Evolutionary conservation across 768 basidiomycete species (phyloP), one percentile per base, ranked within the genome.

Genomic region (Mrakia hoshinonis): DNA sequence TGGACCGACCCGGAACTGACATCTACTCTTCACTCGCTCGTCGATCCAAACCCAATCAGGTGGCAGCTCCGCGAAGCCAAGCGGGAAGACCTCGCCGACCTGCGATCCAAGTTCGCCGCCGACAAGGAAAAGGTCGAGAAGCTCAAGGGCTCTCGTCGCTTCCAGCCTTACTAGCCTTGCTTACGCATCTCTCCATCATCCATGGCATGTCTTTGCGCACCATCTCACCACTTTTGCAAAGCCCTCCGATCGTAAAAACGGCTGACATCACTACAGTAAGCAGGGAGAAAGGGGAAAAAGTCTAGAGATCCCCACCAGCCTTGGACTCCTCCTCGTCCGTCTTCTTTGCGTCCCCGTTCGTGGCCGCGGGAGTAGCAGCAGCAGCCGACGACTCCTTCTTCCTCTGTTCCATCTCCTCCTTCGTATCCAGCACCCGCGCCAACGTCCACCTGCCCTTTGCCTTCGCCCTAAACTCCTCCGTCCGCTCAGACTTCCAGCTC

Each of bases 111-210:
- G 76, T 95, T 92, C 84, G 91, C 93, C 76, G 86, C 86, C 75
- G 92, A 95, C 84, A 92, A 91, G 81, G 86, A 85, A 10, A 90
- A 88, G 77, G 86, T 92, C 47, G 88, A 88, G 77, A 86, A 87
- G 75, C 82, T 91, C 75, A 91, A 89, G 79, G 85, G 86, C 55
- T 86, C 88, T 29, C 85, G 87, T 75, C 84, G 86, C 66, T 95
- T 92, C 85, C 93, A 86, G 77, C 92, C 92, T 18, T 96, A 96
- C 79, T 95, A 66, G 48, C 18, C 64, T 22, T n/a, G 11, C 26
- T 68, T 65, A 11, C 73, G 74, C 20, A 73, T 38, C 39, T 18
- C 18, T 34, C 43, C 47, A 48, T 6, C 15, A 43, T 43, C 15
- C 43, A 6, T 43, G 43, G 15, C 43, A 7, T 15, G 15, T 43